These are phyloP conservation scores for Rhodotorula taiwanensis DNA, from an alignment of 768 basidiomycete species.

Conservation along the genomic window DNA sequence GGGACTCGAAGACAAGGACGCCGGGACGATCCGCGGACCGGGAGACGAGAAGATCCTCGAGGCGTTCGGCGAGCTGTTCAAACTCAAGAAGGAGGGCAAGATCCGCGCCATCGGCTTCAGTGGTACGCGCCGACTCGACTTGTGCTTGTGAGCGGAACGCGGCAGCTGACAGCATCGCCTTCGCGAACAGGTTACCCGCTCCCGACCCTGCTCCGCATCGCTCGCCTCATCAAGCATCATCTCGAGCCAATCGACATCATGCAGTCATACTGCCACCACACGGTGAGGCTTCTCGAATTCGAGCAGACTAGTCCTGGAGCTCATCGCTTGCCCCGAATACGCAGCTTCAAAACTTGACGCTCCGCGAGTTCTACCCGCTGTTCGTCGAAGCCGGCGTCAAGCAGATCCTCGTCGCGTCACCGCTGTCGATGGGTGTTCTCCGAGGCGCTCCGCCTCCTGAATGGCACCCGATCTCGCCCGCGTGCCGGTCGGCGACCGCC, in stretches of 20 bases:
- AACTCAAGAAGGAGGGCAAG: conserved; percentile 64
- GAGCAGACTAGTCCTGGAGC: no score
- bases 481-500: conserved; percentile 49
- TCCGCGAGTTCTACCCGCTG: conserved; percentile 49
- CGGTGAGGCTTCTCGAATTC: conserved; percentile 31
- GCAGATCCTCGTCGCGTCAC: conserved; percentile 70
- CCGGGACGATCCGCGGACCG: conserved; percentile 56
- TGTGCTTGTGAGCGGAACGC: no score
- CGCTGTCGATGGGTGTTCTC: conserved; percentile 76
- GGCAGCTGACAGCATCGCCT: no score
- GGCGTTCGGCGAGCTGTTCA: conserved; percentile 60
- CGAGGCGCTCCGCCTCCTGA: conserved; percentile 52
- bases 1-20: conserved; percentile 58
- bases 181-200: conserved; percentile 79
- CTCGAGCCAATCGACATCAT: conserved; percentile 67
- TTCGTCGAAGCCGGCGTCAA: conserved; percentile 58
- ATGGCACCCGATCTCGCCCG: conserved; percentile 71
- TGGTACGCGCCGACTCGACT: conserved; percentile 49
- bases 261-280: conserved; percentile 73
- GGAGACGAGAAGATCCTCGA: conserved; percentile 67
- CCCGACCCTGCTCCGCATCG: conserved; percentile 72
- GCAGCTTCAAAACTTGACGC: conserved; percentile 37
- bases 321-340: no score
- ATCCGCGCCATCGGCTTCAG: conserved; percentile 70
- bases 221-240: conserved; percentile 60